Conservation (phyloP, 257 asterid species). For the Solanum habrochaites region DNA sequence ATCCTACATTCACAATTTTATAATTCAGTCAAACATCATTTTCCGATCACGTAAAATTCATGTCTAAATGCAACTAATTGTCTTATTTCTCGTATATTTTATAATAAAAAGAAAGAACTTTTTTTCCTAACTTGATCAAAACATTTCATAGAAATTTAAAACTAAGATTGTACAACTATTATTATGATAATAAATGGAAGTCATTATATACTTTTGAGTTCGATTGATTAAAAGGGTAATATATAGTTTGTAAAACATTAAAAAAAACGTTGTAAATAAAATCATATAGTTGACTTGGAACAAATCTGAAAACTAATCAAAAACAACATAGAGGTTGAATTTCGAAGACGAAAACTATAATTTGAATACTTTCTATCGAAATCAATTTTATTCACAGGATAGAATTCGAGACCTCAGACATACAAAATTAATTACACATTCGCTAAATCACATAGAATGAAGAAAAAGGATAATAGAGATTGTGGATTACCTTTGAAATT, state of each 20-base stretch:
- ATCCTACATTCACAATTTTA: constrained; percentile 22
- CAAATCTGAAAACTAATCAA: background rate
- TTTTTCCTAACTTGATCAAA: background rate
- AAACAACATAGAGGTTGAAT: background rate
- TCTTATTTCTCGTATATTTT: background rate
- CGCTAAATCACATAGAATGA: background rate
- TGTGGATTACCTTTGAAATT: constrained; percentile 8
- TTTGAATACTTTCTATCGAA: background rate
- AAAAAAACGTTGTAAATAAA: background rate
- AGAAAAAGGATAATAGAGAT: background rate
- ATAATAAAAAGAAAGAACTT: no score
- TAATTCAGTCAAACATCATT: background rate
- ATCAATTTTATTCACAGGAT: background rate
- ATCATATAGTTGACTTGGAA: background rate
- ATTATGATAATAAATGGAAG: background rate
- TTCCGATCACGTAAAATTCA: background rate
- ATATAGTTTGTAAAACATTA: background rate
- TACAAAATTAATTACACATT: background rate
- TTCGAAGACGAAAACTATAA: background rate
- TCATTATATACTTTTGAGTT: background rate
- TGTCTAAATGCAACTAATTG: background rate
- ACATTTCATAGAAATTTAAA: background rate
- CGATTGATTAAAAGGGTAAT: background rate
- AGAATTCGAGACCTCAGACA: background rate
- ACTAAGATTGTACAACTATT: background rate